Percentiles rank a stretch among this genome's conserved stretches.
Conservation (phyloP, 345 rosid species). For the Linum trigynum region DNA sequence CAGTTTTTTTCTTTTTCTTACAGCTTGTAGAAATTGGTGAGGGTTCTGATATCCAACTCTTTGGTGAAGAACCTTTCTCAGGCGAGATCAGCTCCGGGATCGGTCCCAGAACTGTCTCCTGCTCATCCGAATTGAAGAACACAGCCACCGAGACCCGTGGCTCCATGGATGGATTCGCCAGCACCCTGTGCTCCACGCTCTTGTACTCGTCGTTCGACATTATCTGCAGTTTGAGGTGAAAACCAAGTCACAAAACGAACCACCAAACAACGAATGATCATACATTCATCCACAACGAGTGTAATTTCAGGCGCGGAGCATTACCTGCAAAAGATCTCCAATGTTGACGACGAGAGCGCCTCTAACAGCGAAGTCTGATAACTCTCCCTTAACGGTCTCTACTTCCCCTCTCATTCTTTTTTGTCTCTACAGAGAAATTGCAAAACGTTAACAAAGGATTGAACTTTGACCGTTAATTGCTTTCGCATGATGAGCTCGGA, state of each 20-base stretch:
- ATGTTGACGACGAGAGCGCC: background rate
- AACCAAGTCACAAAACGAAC: background rate
- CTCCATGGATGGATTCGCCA: background rate
- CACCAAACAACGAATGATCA: too few species aligned
- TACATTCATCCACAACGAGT: too few species aligned
- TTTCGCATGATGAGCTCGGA: too few species aligned
- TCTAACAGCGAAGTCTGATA: too few species aligned
- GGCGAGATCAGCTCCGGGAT: background rate
- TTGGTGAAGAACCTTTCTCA: background rate
- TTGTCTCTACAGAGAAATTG: too few species aligned
- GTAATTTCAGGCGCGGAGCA: background rate
- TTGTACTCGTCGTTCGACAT: conserved; percentile 4
- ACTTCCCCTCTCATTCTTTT: too few species aligned
- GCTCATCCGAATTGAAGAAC: background rate
- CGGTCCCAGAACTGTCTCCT: background rate
- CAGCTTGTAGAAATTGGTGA: conserved; percentile 3
- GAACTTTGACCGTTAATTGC: too few species aligned
- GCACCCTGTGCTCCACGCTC: conserved; percentile 4
- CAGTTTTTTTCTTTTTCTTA: background rate
- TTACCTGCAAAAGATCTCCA: background rate
- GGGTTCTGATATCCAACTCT: background rate
- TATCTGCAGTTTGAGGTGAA: background rate
- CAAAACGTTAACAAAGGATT: too few species aligned
- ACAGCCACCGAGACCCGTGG: background rate
- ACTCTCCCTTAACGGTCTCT: too few species aligned